These are phyloP conservation scores for Quercus parvula DNA, from an alignment of 306 rosid genomes.

Conservation along the genomic window DNA sequence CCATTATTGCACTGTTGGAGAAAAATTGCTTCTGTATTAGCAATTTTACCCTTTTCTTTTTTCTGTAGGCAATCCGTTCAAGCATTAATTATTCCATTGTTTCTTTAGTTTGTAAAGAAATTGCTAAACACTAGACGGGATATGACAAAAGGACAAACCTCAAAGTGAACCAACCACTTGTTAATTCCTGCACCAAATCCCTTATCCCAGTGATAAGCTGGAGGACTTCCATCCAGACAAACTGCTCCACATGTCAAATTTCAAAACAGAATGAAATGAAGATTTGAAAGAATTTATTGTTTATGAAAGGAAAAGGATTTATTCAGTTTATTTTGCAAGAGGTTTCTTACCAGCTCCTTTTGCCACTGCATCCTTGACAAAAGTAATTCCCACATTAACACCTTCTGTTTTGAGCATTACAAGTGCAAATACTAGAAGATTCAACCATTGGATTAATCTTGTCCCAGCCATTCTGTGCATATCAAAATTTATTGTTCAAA, in stretches of 20 bases:
- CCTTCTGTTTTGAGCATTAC: conserved; percentile 47
- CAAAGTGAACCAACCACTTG: conserved; percentile 77
- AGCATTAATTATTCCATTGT: neutral
- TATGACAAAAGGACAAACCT: conserved; percentile 56
- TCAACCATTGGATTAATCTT: conserved; percentile 44
- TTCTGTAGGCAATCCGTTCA: neutral
- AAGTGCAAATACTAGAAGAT: conserved; percentile 33
- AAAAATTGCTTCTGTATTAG: neutral
- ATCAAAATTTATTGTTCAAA: conserved; percentile 9
- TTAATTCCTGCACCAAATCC: conserved; percentile 81
- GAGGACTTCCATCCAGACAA: conserved; percentile 95
- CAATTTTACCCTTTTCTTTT: neutral
- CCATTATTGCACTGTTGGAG: neutral
- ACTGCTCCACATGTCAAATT: conserved; percentile 44
- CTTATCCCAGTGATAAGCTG: conserved; percentile 79
- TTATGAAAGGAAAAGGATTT: conserved; percentile 1
- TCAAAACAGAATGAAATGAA: neutral
- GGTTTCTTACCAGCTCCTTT: conserved; percentile 86
- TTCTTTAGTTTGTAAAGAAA: conserved; percentile 12
- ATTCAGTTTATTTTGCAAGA: neutral
- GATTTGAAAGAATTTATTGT: neutral
- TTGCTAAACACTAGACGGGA: neutral
- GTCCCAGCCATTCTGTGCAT: conserved; percentile 58
- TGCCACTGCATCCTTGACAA: conserved; percentile 51
- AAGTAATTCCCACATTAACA: conserved; percentile 63